phyloP scores from a whole-genome alignment of 495 filamentous ascomycete genomes.

The Trichoderma gamsii region DNA sequence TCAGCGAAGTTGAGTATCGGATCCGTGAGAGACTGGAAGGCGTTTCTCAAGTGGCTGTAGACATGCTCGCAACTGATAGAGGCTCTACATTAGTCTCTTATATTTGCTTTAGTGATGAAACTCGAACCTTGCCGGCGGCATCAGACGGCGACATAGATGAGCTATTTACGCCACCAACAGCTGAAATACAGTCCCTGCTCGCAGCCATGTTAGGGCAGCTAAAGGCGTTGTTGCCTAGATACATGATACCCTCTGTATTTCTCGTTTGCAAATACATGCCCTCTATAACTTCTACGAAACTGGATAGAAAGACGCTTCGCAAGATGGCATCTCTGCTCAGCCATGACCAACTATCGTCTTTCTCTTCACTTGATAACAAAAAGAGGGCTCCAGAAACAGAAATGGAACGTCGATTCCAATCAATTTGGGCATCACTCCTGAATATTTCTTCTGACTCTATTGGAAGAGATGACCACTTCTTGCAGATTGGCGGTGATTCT shows the following conservation, averaged over 20 bases:
- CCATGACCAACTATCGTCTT: slow-evolving; percentile 18
- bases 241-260: slow-evolving; percentile 42
- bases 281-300: neutral
- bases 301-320: neutral
- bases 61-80: slow-evolving; percentile 19
- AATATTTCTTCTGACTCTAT: slow-evolving; percentile 31
- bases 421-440: slow-evolving; percentile 33
- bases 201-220: slow-evolving; percentile 82
- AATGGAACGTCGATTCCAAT: slow-evolving; percentile 9
- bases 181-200: slow-evolving; percentile 38
- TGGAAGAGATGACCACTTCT: slow-evolving; percentile 39
- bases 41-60: slow-evolving; percentile 17
- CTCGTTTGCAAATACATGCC: slow-evolving; percentile 31
- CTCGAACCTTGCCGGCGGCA: neutral
- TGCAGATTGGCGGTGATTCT: slow-evolving; percentile 37
- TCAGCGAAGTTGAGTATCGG: slow-evolving; percentile 31
- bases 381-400: slow-evolving; percentile 14
- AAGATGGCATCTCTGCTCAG: neutral
- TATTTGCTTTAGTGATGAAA: slow-evolving; percentile 15
- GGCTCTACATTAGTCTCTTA: slow-evolving; percentile 29
- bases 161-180: slow-evolving; percentile 1
- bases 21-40: slow-evolving; percentile 25
- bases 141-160: neutral
- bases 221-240: slow-evolving; percentile 77
- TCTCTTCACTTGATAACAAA: slow-evolving; percentile 24